These are phyloP conservation scores for Chaetomiaceae sp. DNA, from an alignment of 2,329 filamentous ascomycete genomes.

Conservation along the genomic window DNA sequence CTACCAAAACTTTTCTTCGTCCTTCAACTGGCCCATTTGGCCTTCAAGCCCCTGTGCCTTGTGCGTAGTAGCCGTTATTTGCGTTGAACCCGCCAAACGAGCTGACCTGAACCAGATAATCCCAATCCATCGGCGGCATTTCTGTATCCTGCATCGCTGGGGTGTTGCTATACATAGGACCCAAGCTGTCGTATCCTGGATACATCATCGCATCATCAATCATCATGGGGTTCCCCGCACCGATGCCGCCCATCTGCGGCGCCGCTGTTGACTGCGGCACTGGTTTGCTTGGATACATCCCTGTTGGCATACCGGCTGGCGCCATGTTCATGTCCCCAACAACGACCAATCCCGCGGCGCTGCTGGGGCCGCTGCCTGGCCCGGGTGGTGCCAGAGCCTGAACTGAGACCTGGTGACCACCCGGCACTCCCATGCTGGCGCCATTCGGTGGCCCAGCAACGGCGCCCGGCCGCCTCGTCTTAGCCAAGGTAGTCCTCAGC, in stretches of 20 bases:
- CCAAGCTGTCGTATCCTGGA: constrained; percentile 29
- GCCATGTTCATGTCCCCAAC: background rate
- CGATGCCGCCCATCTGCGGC: constrained; percentile 10
- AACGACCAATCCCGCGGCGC: background rate
- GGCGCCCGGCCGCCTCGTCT: constrained; percentile 21
- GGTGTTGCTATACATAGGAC: constrained; percentile 29
- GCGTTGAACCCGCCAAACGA: constrained; percentile 25
- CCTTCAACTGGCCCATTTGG: background rate
- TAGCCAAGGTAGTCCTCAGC: constrained; percentile 41
- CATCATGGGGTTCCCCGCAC: constrained; percentile 15
- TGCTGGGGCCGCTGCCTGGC: background rate
- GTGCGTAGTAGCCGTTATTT: constrained; percentile 7
- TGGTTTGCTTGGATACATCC: constrained; percentile 15
- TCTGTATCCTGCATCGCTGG: constrained; percentile 27
- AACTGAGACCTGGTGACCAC: background rate
- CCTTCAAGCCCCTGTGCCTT: constrained; percentile 7
- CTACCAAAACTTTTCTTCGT: background rate
- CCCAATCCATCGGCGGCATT: constrained; percentile 45
- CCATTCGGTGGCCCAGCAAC: constrained; percentile 2
- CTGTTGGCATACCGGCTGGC: background rate
- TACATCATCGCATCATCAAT: constrained; percentile 27
- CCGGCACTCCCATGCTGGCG: background rate
- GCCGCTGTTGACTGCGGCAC: background rate
- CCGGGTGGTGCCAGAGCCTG: background rate
- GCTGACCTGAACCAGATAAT: constrained; percentile 42